Percentiles rank a stretch among this genome's conserved stretches.
Evolutionary conservation across 352 stramenopile species (phyloP).

Genomic region (Blastocystis sp.): DNA sequence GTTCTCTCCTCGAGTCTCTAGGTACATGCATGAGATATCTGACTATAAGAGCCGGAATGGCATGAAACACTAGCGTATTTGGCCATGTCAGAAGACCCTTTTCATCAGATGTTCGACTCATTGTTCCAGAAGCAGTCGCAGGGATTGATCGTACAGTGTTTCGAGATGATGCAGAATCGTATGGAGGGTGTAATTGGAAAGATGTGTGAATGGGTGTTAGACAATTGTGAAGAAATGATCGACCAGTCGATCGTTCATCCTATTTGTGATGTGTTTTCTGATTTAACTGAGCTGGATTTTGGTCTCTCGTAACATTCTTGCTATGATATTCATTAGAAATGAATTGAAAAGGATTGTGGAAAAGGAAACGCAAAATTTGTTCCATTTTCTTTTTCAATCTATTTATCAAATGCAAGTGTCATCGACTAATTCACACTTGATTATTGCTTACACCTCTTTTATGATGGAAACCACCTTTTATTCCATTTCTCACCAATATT

Average conservation of each 20-base stretch:
- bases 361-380: not conserved
- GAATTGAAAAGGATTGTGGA: not conserved
- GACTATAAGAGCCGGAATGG: not conserved
- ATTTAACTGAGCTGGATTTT: constrained; percentile 17
- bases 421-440: not conserved
- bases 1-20: not conserved
- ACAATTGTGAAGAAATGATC: not conserved
- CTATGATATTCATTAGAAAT: not conserved
- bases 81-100: not conserved
- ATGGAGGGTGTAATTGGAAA: not conserved
- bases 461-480: not conserved
- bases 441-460: not conserved
- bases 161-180: not conserved
- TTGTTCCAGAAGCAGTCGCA: not conserved
- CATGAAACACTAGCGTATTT: not conserved
- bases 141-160: not conserved
- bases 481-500: not conserved
- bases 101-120: not conserved
- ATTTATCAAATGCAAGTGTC: not conserved
- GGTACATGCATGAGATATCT: not conserved
- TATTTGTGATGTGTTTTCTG: not conserved
- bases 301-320: not conserved
- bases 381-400: not conserved
- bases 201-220: not conserved
- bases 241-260: not conserved